Percentiles rank a stretch among this genome's conserved stretches.
Conservation (phyloP, 805 yeast species). For the Candida yuanshanica region DNA sequence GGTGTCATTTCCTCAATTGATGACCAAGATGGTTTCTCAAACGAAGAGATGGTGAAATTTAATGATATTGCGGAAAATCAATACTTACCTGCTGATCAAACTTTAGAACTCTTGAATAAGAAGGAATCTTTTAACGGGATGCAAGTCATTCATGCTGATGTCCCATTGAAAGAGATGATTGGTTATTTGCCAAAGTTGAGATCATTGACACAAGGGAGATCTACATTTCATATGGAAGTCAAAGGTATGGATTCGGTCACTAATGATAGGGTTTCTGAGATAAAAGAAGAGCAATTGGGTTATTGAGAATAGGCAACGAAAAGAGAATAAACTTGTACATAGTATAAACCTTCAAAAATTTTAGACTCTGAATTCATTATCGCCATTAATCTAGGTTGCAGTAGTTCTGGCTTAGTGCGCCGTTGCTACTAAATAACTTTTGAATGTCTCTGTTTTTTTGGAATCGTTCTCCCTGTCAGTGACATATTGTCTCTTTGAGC, state of each 20-base stretch:
- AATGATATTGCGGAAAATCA: slow-evolving; percentile 52
- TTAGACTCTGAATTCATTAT: too few species aligned
- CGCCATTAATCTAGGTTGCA: too few species aligned
- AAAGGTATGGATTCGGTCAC: slow-evolving; percentile 66
- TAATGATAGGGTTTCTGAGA: slow-evolving; percentile 40
- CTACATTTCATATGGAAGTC: slow-evolving; percentile 73
- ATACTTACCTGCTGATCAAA: slow-evolving; percentile 75
- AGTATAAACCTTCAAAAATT: not conserved
- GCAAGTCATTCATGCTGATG: slow-evolving; percentile 66
- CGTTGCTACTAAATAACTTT: too few species aligned
- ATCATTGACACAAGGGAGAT: slow-evolving; percentile 86
- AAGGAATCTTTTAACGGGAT: slow-evolving; percentile 18
- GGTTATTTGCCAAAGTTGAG: slow-evolving; percentile 78
- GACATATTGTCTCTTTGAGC: too few species aligned
- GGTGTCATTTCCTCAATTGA: slow-evolving; percentile 71
- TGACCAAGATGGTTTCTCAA: slow-evolving; percentile 41
- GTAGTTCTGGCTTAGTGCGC: too few species aligned
- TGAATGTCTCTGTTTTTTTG: too few species aligned
- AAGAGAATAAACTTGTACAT: not conserved
- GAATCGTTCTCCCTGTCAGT: too few species aligned
- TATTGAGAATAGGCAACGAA: not conserved
- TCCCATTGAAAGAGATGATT: slow-evolving; percentile 85
- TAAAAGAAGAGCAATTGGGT: slow-evolving; percentile 21
- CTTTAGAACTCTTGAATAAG: slow-evolving; percentile 31
- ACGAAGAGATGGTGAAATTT: slow-evolving; percentile 40